Evolutionary conservation across 2,329 filamentous ascomycete species (phyloP), one percentile per base, ranked within the genome.

Genomic region (Grosmannia clavigera): DNA sequence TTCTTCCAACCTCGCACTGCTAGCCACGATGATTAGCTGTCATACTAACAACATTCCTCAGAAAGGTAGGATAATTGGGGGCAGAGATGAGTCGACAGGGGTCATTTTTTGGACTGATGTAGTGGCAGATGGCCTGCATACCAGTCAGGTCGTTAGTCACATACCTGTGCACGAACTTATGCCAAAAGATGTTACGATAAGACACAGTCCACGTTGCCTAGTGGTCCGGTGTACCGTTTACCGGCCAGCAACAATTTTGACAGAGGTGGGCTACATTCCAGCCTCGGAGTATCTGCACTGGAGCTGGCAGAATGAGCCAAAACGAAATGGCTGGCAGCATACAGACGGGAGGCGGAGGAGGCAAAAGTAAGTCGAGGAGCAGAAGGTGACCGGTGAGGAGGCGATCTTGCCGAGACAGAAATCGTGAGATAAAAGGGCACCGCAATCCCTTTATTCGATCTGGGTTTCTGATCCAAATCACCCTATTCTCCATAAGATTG

Each of bases 251-350:
- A 6, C 29, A 9, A 38, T 19, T 19, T 6, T 14, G 43, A 9
- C 19, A 14, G 16, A 35, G 43, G 43, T 25, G 27, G 3, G 14
- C 25, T 22, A 27, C 55, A 51, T 50, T 38, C 43, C 56, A 58
- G 56, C 19, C 16, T 10, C 7, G 14, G 40, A 3, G 22, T 35
- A 35, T 22, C 19, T 25, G 14, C 12, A 11, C 6, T 40, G 25
- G 25, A 9, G n/a, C 5, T 29, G 38, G 27, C 52, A 55, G 19
- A 35, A n/a, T 25, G 38, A 16, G 25, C 22, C 55, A 35, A 35
- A 25, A 55, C n/a, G 43, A 5, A 19, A 46, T 58, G 57, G 57
- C 57, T 58, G 57, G 57, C 22, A 29, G 48, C 57, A 58, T 58
- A 58, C 57, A 22, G 56, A 11, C 5, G 5, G 11, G n/a, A 58